Percentiles rank a stretch among this genome's conserved stretches.
Conservation (phyloP, 768 basidiomycete genomes). For the Coprinellus micaceus region DNA sequence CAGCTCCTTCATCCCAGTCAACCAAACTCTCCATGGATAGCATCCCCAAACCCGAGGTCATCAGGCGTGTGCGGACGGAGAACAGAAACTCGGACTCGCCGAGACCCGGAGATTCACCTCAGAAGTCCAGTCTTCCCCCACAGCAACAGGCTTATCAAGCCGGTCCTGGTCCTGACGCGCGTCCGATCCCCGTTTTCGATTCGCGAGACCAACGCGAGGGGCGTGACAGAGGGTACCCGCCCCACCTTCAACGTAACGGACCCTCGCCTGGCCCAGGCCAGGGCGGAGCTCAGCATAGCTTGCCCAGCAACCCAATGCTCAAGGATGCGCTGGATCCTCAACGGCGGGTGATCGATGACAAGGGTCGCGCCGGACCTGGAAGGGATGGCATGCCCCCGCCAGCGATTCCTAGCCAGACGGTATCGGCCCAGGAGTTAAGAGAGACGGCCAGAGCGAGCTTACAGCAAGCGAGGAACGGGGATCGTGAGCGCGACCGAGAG, state of each 20-base stretch:
- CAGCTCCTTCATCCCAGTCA: conserved; percentile 16
- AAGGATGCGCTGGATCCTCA: too few relatives aligned
- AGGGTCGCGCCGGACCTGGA: neutral
- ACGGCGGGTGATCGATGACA: too few relatives aligned
- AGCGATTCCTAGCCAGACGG: conserved; percentile 70
- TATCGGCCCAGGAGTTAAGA: conserved; percentile 73
- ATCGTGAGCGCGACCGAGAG: neutral
- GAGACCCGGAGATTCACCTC: conserved; percentile 22
- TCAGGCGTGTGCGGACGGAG: conserved; percentile 54
- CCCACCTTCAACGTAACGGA: too few relatives aligned
- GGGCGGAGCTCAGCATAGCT: neutral
- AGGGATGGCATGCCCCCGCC: conserved; percentile 69
- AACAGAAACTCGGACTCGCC: conserved; percentile 34
- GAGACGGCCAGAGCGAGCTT: conserved; percentile 75
- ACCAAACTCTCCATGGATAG: conserved; percentile 69
- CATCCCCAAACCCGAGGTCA: conserved; percentile 76
- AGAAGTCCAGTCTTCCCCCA: conserved; percentile 4
- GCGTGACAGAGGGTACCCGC: too few relatives aligned
- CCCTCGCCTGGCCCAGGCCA: too few relatives aligned
- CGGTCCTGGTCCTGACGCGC: conserved; percentile 11
- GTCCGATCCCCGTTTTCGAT: too few relatives aligned
- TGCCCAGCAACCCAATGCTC: neutral
- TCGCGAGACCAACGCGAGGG: too few relatives aligned
- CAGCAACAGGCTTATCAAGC: conserved; percentile 5
- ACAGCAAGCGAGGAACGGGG: conserved; percentile 30